Percentiles rank a stretch among this genome's conserved stretches.
Conservation (phyloP, 345 rosid genomes). For the Populus nigra region DNA sequence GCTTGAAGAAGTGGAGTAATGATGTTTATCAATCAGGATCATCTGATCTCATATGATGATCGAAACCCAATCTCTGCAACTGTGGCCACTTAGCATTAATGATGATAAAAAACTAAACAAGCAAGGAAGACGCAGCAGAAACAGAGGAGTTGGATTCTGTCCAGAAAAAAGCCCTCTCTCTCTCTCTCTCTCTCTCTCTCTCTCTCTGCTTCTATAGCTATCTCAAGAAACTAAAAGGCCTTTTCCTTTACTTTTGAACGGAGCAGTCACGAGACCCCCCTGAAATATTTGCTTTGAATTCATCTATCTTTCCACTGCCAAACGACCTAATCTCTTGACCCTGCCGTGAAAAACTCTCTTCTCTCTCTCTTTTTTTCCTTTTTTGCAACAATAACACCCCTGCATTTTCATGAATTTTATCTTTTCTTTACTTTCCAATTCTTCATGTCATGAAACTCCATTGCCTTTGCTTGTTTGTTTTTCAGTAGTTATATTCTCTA, state of each 20-base stretch:
- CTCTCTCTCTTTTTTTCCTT: conserved; percentile 8
- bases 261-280: conserved; percentile 83
- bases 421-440: conserved; percentile 12
- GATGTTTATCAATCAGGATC: background rate
- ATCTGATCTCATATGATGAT: background rate
- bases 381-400: conserved; percentile 15
- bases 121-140: background rate
- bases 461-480: background rate
- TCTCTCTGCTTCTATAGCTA: no score
- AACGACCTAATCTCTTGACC: conserved; percentile 40
- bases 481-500: conserved; percentile 3
- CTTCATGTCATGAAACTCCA: conserved; percentile 5
- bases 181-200: background rate
- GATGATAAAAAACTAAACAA: conserved; percentile 9
- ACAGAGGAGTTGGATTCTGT: conserved; percentile 23
- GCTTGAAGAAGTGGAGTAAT: background rate
- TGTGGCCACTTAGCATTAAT: conserved; percentile 34
- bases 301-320: conserved; percentile 50
- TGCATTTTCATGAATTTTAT: conserved; percentile 16
- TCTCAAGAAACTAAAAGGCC: background rate
- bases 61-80: background rate
- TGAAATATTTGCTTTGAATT: conserved; percentile 63
- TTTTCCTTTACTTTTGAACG: conserved; percentile 48
- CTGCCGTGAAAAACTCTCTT: conserved; percentile 29
- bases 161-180: conserved; percentile 1